Evolutionary conservation across 345 rosid species (phyloP).

Genomic region (Chamaenerion angustifolium): DNA sequence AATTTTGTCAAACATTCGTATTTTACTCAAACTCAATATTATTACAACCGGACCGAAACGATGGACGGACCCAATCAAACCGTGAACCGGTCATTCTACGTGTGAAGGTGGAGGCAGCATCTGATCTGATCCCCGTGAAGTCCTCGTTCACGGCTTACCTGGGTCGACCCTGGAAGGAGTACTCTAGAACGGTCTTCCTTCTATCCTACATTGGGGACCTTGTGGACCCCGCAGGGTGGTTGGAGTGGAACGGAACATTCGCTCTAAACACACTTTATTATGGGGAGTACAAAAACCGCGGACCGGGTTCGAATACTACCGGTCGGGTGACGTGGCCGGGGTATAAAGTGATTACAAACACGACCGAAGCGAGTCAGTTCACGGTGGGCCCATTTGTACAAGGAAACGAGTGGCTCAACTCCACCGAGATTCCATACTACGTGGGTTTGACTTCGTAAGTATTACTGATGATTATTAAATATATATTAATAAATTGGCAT

Average conservation of each 20-base stretch:
- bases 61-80: too few species aligned
- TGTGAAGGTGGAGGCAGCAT: constrained; percentile 23
- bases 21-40: too few species aligned
- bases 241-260: constrained; percentile 44
- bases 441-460: constrained; percentile 9
- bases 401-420: constrained; percentile 55
- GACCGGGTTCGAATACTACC: constrained; percentile 50
- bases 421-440: constrained; percentile 33
- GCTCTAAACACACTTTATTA: constrained; percentile 49
- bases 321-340: constrained; percentile 70
- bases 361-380: constrained; percentile 42
- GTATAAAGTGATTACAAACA: constrained; percentile 28
- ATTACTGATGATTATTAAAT: too few species aligned
- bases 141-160: constrained; percentile 35
- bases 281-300: constrained; percentile 63
- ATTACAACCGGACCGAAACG: too few species aligned
- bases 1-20: too few species aligned
- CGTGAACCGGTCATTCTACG: too few species aligned
- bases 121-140: constrained; percentile 43
- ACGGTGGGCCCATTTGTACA: constrained; percentile 43
- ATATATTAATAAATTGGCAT: too few species aligned
- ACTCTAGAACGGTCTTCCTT: constrained; percentile 54
- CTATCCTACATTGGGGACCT: constrained; percentile 42
- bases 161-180: constrained; percentile 74
- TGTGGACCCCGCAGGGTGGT: constrained; percentile 63